These are phyloP conservation scores for Pseudodiploospora longispora DNA, from an alignment of 2,329 filamentous ascomycete genomes.

Conservation along the genomic window DNA sequence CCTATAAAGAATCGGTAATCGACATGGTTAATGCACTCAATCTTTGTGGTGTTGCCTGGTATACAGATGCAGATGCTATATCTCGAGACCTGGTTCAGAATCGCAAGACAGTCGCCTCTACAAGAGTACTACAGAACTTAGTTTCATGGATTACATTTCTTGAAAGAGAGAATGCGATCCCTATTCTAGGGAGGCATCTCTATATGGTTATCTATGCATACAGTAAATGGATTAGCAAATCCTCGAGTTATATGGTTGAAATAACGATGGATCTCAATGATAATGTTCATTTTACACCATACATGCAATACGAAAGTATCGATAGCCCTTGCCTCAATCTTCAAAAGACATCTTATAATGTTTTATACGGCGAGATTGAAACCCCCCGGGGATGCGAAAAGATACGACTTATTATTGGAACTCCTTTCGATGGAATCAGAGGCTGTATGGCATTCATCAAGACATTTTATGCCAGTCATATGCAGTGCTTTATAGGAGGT, in stretches of 20 bases:
- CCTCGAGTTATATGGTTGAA: no score
- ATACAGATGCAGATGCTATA: background rate
- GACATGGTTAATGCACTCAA: conserved; percentile 9
- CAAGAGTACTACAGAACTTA: background rate
- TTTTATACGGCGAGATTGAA: conserved; percentile 1
- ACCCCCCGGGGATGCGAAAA: background rate
- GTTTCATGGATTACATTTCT: background rate
- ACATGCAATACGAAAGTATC: no score
- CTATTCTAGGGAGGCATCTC: background rate
- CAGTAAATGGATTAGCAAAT: no score
- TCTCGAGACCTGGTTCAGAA: background rate
- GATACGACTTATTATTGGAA: conserved; percentile 8
- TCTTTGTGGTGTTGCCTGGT: conserved; percentile 5
- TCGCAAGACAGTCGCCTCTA: background rate
- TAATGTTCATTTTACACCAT: no score
- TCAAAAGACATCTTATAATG: conserved; percentile 1
- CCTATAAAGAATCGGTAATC: conserved; percentile 7
- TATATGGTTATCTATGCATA: no score
- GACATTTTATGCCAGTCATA: conserved; percentile 8
- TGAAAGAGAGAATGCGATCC: background rate
- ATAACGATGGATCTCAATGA: no score
- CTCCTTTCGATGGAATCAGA: background rate
- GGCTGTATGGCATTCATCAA: conserved; percentile 8
- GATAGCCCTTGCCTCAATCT: no score
- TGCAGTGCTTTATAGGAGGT: conserved; percentile 8